Conservation (phyloP, 164 flowering plant genomes). For the grape (Vitis vinifera) region DNA sequence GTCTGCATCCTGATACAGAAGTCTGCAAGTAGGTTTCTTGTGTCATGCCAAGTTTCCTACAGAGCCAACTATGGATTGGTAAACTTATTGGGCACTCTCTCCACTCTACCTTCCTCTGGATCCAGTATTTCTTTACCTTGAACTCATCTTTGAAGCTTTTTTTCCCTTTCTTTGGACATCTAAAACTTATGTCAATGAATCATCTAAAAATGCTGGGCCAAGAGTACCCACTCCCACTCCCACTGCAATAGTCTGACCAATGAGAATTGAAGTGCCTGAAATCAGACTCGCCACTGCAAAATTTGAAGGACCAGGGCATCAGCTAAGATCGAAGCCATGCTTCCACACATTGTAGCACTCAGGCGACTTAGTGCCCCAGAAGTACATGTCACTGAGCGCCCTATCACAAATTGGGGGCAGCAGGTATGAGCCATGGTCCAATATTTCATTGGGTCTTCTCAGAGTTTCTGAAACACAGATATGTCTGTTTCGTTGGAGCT, state of each 20-base stretch:
- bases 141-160: conserved; percentile 13
- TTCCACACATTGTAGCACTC: conserved; percentile 35
- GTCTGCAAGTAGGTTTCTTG: conserved; percentile 12
- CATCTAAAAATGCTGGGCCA: conserved; percentile 51
- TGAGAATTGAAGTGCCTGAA: conserved; percentile 40
- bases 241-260: conserved; percentile 41
- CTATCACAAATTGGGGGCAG: conserved; percentile 64
- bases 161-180: conserved; percentile 32
- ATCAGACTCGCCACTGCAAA: conserved; percentile 54
- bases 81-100: conserved; percentile 37
- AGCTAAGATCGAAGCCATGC: conserved; percentile 37
- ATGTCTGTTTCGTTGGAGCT: conserved; percentile 2
- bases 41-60: conserved; percentile 30
- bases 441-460: conserved; percentile 31
- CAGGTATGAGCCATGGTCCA: conserved; percentile 72
- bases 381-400: conserved; percentile 50
- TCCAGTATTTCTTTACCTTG: conserved; percentile 48
- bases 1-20: conserved; percentile 40
- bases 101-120: conserved; percentile 33
- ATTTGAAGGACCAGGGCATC: conserved; percentile 28
- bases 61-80: conserved; percentile 18
- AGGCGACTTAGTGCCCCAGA: conserved; percentile 56
- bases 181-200: conserved; percentile 40
- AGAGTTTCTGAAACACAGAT: conserved; percentile 23
- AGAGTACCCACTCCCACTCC: conserved; percentile 38